Conservation (phyloP, 495 filamentous ascomycete species). For the Penicillium roqueforti region DNA sequence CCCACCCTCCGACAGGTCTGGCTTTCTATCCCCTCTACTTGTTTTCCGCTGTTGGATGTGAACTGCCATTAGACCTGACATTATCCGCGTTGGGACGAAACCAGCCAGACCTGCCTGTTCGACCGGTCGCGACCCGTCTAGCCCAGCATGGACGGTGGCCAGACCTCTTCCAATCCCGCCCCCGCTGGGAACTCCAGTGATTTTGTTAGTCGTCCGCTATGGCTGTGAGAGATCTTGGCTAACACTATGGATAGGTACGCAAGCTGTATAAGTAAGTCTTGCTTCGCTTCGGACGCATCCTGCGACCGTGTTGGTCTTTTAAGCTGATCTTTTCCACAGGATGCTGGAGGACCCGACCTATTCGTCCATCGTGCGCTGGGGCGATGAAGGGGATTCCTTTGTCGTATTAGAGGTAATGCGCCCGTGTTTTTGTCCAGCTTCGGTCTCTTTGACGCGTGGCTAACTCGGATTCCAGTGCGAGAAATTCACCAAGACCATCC, state of each 20-base stretch:
- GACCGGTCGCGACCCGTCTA: slow-evolving; percentile 49
- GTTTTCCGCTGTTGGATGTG: no score
- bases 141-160: slow-evolving; percentile 51
- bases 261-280: slow-evolving; percentile 91
- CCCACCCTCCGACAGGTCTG: slow-evolving; percentile 10
- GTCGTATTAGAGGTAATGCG: slow-evolving; percentile 86
- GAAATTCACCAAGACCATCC: slow-evolving; percentile 94
- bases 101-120: slow-evolving; percentile 37
- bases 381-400: slow-evolving; percentile 89
- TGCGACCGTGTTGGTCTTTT: background rate
- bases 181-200: slow-evolving; percentile 70
- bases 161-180: slow-evolving; percentile 47
- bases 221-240: slow-evolving; percentile 15
- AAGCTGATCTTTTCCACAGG: slow-evolving; percentile 43
- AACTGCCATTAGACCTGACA: no score
- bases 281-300: slow-evolving; percentile 7
- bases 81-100: slow-evolving; percentile 15
- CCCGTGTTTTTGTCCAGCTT: slow-evolving; percentile 2
- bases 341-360: slow-evolving; percentile 98
- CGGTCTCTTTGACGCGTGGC: slow-evolving; percentile 3
- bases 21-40: slow-evolving; percentile 16
- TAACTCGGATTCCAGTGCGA: slow-evolving; percentile 64
- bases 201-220: slow-evolving; percentile 56
- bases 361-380: slow-evolving; percentile 91
- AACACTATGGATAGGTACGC: slow-evolving; percentile 66